Evolutionary conservation across 805 yeast genomes (phyloP), one percentile per base, ranked within the genome.

Genomic region (Candida adriatica): DNA sequence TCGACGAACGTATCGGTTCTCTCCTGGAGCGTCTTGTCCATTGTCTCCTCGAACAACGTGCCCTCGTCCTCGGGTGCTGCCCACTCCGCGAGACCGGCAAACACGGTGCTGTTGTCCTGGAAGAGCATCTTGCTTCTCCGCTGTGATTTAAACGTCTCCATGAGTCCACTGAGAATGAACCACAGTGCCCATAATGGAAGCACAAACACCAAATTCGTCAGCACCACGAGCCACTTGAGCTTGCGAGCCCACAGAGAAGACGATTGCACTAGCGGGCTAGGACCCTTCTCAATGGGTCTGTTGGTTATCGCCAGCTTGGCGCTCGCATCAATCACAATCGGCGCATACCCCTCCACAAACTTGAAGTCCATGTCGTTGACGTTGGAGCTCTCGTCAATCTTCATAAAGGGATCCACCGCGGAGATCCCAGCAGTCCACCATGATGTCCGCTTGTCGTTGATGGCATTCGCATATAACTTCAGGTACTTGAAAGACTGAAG

Each of bases 361-460:
- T 59, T 58, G 30, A 74, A 55, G 21, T 59, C 54, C 37, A 49
- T 19, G 13, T 43, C 45, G 34, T 63, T 63, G 28, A 64, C 56
- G 51, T 64, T 62, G 2, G 79, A 73, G 13, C 59, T 52, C 16
- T 53, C 49, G 35, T 62, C 62, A 11, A 67, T 59, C 20, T 48
- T 55, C 24, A 58, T 55, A 35, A 76, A 79, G 0, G 86, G 86
- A 44, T 80, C 85, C 22, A 62, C 56, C 17, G 56, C 46, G 1
- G 81, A 71, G 21, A 81, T 81, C 5, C 83, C 83, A 1, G 94
- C 66, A 2, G 94, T 83, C 72, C 82, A 84, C 79, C 84, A 86
- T 11, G 83, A 70, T 4, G 94, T 76, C 43, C 94, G 70, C 42
- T 77, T 77, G 57, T 85, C 95, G 41, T 85, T 82, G 36, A 78